Evolutionary conservation across 2,329 filamentous ascomycete genomes (phyloP).

Genomic region (Fusarium ambrosium): DNA sequence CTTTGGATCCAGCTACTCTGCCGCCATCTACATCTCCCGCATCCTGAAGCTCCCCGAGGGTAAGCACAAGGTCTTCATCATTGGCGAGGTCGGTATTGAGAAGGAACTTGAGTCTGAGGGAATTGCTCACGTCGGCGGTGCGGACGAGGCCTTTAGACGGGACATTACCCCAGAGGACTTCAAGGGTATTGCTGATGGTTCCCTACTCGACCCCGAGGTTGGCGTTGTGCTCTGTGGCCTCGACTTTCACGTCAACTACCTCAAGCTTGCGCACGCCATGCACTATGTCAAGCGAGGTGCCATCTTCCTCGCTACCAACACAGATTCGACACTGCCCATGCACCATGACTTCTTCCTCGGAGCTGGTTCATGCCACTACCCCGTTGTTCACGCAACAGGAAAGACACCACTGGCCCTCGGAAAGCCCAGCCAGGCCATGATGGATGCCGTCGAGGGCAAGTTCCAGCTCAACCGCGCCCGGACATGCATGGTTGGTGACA

Average conservation of each 20-base stretch:
- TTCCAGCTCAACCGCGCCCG: slow-evolving; percentile 87
- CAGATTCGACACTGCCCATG: slow-evolving; percentile 89
- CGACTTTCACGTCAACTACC: slow-evolving; percentile 95
- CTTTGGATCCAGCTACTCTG: slow-evolving; percentile 95
- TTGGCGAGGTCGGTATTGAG: slow-evolving; percentile 93
- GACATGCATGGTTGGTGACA: slow-evolving; percentile 96
- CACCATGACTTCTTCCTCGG: slow-evolving; percentile 89
- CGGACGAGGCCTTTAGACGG: slow-evolving; percentile 81
- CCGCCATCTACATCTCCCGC: slow-evolving; percentile 94
- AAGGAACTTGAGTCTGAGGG: slow-evolving; percentile 86
- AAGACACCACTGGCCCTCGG: slow-evolving; percentile 83
- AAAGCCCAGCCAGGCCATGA: slow-evolving; percentile 98
- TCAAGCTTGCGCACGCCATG: slow-evolving; percentile 87
- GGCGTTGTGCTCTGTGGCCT: slow-evolving; percentile 90
- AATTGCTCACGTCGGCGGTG: slow-evolving; percentile 86
- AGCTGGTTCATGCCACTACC: slow-evolving; percentile 85
- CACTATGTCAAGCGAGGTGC: slow-evolving; percentile 89
- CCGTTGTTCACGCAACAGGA: slow-evolving; percentile 79
- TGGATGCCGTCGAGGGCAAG: slow-evolving; percentile 98
- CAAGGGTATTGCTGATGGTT: slow-evolving; percentile 79
- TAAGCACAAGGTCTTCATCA: slow-evolving; percentile 93
- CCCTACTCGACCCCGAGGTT: slow-evolving; percentile 86
- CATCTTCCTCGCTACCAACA: slow-evolving; percentile 92
- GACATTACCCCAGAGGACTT: slow-evolving; percentile 88
- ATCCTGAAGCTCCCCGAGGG: slow-evolving; percentile 84